Conservation (phyloP, 352 stramenopile genomes). For the Globisporangium megalacanthum region DNA sequence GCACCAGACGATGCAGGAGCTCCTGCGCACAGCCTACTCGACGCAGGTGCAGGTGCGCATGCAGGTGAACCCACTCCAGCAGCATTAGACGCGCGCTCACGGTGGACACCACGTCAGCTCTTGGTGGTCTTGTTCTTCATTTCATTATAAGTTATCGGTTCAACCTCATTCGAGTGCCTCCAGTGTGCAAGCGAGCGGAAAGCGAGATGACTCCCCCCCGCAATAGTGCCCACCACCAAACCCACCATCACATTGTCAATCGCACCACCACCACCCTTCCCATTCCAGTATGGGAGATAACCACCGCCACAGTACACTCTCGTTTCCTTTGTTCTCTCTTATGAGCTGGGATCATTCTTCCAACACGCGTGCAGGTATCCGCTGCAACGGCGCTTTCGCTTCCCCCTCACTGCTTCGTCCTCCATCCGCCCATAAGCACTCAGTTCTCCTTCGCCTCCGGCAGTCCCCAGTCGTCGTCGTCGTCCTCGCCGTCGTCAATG, state of each 20-base stretch:
- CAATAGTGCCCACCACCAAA: neutral
- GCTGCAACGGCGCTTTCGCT: neutral
- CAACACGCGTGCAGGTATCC: too few species aligned
- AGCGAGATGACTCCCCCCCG: neutral
- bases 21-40: constrained; percentile 77
- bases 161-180: neutral
- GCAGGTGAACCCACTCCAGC: constrained; percentile 56
- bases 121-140: neutral
- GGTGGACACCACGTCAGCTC: neutral
- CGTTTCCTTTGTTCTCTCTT: too few species aligned
- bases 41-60: constrained; percentile 80
- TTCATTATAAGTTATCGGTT: constrained; percentile 38
- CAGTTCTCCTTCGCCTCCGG: constrained; percentile 26
- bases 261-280: too few species aligned
- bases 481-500: constrained; percentile 65
- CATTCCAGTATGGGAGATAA: too few species aligned
- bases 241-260: neutral
- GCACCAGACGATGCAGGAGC: constrained; percentile 78
- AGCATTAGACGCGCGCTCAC: constrained; percentile 13
- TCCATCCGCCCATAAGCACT: neutral
- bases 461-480: constrained; percentile 42
- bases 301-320: too few species aligned
- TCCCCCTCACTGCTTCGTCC: neutral
- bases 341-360: too few species aligned
- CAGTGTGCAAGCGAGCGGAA: neutral